Base-by-base conservation (phyloP, 2,329 filamentous ascomycete genomes). In the Arthroderma sp. region DNA sequence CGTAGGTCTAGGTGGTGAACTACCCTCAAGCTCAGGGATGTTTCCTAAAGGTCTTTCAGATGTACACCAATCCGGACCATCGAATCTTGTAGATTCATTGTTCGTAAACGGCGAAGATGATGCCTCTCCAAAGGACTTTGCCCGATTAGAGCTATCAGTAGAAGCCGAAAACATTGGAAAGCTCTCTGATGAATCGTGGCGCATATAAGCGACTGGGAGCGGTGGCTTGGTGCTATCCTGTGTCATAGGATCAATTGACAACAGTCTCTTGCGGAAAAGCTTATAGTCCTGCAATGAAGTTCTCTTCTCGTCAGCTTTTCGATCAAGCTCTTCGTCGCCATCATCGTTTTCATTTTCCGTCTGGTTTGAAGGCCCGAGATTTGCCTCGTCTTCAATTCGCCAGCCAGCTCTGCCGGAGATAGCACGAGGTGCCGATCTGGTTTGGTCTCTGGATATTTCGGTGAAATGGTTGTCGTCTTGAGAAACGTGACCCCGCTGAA, bases 161-260 rank as follows among this genome's bases (percentile, higher is more conserved):
- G 76, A 77, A n/a, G 73, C 72, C 34, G 75, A 78, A 50, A 80
- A 78, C 71, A 80, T 78, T 22, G 70, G 65, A 51, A 80, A 79
- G 56, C 75, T 80, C 49, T 80, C 77, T 5, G 71, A 68, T 27
- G 75, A 80, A 51, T 77, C 70, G 52, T 76, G 73, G 32, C 73
- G 69, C 55, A 49, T 70, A 53, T 63, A 63, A 51, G 54, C 52
- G 43, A 60, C 51, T 46, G 51, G 53, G 51, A 54, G 54, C 48
- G 60, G 57, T 51, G 54, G 56, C 39, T 56, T 56, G 34, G 47
- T 56, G 9, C 52, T 46, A 15, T 57, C 56, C 42, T 48, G 40
- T 15, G 59, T 51, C 22, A 61, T 53, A 6, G 67, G 61, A 40
- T 74, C 71, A 39, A 74, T 61, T 27, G 62, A 69, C 38, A 77